Evolutionary conservation across 192 early-diverging fungal species (phyloP), one percentile per base, ranked within the genome.

Genomic region (Coemansia sp.): DNA sequence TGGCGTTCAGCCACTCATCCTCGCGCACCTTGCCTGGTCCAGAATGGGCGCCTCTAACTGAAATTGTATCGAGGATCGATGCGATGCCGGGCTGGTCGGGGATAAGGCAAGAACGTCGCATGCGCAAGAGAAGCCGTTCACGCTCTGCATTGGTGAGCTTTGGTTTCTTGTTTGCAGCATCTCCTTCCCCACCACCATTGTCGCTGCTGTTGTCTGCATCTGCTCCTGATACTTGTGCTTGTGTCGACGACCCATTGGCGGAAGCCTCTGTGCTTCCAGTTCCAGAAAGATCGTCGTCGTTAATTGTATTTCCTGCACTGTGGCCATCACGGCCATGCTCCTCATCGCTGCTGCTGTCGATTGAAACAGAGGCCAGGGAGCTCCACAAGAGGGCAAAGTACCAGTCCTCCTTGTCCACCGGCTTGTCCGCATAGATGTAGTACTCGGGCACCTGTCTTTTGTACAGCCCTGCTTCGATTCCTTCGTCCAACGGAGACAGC

Each of bases 341-440:
- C 18, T 34, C 45, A 58, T 67, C 61, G 25, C 67, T 70, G 45
- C 64, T 67, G 43, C 61, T 58, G 18, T 67, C 71, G 25, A 56
- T 29, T 0, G 68, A 40, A 63, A 72, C 75, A 79, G 33, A 65
- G 21, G 58, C 46, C 26, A 82, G 78, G 20, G 88, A 82, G 49
- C 88, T 91, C 66, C 89, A 87, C 45, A 87, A 71, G 25, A 96
- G 80, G 10, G 92, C 90, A 77, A 95, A 88, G 59, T 91, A 92
- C 88, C 93, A 94, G 68, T 93, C 92, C 70, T 96, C 94, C 71
- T 96, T 96, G 42, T 94, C 92, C 18, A 79, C 75, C 29, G 79
- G 84, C 33, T 77, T 72, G 59, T 84, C 86, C 33, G 83, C 85
- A 21, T 87, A 85, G 26, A 89, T 72, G 45, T 87, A 91, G 58